Conservation (phyloP, 2,329 filamentous ascomycete species). For the Tolypocladium inflatum region DNA sequence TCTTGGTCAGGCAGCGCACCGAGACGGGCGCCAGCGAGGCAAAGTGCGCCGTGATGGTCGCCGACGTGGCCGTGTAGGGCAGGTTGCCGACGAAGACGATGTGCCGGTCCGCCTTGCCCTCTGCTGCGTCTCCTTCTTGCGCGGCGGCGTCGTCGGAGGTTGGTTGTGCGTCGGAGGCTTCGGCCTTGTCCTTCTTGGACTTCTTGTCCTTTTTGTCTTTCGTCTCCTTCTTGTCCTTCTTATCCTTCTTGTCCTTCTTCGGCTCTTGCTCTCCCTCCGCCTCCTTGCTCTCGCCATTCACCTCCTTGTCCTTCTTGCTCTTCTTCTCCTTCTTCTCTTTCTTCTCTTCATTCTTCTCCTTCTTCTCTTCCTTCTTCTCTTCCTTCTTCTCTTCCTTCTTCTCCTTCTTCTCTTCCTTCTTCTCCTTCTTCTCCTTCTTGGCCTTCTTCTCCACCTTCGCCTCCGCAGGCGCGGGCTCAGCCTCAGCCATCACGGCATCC, state of each 20-base stretch:
- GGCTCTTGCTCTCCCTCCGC: constrained; percentile 23
- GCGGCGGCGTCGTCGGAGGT: neutral
- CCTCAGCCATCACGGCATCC: constrained; percentile 8
- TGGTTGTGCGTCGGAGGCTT: neutral
- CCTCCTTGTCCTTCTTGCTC: constrained; percentile 8
- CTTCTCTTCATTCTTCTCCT: constrained; percentile 8
- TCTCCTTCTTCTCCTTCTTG: constrained; percentile 10
- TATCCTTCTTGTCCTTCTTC: constrained; percentile 11
- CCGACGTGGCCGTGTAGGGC: constrained; percentile 69
- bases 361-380: constrained; percentile 8
- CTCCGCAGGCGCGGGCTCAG: constrained; percentile 6
- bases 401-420: constrained; percentile 6
- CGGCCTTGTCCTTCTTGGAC: neutral
- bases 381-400: constrained; percentile 10
- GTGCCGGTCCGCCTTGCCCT: constrained; percentile 16
- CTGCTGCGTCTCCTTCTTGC: neutral
- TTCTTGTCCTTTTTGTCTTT: constrained; percentile 5
- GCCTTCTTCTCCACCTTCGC: constrained; percentile 8
- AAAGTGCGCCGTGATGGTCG: constrained; percentile 66
- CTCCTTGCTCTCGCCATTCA: constrained; percentile 10
- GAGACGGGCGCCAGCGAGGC: constrained; percentile 45
- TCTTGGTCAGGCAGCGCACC: constrained; percentile 61
- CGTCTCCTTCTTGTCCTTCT: constrained; percentile 4
- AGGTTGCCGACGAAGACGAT: constrained; percentile 59
- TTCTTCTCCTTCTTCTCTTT: constrained; percentile 7